Evolutionary conservation across 1,284 basidiomycete species (phyloP).

Genomic region (Entoloma clypeatum): DNA sequence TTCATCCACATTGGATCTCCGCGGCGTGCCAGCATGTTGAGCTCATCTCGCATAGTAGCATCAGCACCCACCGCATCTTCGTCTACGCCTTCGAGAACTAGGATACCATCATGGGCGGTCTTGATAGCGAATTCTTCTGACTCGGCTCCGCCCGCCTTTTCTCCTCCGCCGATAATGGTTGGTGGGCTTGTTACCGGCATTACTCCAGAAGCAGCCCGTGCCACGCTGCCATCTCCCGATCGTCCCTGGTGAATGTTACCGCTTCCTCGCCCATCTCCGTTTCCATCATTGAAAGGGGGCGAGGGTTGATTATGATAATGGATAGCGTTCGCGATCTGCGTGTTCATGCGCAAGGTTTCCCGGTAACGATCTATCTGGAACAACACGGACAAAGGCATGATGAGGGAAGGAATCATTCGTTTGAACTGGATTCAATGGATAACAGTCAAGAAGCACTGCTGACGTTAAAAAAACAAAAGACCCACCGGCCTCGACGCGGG

Average conservation of each 20-base stretch:
- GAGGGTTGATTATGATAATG: not conserved
- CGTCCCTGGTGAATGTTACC: constrained; percentile 2
- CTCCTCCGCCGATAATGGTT: constrained; percentile 1
- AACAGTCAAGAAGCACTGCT: constrained; percentile 5
- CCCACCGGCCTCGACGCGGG: constrained; percentile 1
- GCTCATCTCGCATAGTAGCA: constrained; percentile 9
- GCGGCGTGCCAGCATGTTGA: constrained; percentile 8
- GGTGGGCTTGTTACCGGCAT: constrained; percentile 1
- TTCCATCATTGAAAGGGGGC: constrained; percentile 4
- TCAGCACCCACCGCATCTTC: constrained; percentile 9
- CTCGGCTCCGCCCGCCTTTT: not conserved
- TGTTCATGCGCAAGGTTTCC: constrained; percentile 8
- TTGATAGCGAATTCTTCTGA: not conserved
- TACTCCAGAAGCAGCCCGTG: constrained; percentile 2
- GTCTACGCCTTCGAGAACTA: constrained; percentile 9
- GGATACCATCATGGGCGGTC: not conserved
- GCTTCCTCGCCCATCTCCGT: constrained; percentile 10
- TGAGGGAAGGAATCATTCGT: constrained; percentile 8
- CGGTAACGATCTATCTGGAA: constrained; percentile 8
- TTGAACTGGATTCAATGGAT: constrained; percentile 10
- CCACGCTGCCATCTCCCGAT: constrained; percentile 1
- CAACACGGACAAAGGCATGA: constrained; percentile 1
- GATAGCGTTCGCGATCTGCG: not conserved
- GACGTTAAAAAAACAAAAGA: constrained; percentile 4
- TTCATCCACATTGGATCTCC: constrained; percentile 11